Evolutionary conservation across 75 land plant species (phyloP).

Genomic region (Cunninghamia lanceolata): DNA sequence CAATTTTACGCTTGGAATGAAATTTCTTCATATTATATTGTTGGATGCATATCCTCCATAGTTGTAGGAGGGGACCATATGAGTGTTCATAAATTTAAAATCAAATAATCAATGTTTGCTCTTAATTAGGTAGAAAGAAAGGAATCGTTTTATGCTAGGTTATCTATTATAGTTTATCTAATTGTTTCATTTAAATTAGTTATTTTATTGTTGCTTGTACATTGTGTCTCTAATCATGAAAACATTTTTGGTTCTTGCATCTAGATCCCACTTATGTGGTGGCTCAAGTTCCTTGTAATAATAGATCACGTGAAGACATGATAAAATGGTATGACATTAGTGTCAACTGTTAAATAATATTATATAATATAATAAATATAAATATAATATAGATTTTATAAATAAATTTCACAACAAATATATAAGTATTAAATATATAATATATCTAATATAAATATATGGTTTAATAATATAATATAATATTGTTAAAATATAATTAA

Average conservation of each 20-base stretch:
- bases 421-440: too few relatives aligned
- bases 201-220: background rate
- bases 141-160: background rate
- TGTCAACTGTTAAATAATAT: too few relatives aligned
- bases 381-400: too few relatives aligned
- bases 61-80: background rate
- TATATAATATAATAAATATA: too few relatives aligned
- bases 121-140: background rate
- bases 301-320: constrained; percentile 48
- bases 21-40: background rate
- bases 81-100: background rate
- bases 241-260: constrained; percentile 5
- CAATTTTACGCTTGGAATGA: too few relatives aligned
- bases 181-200: background rate
- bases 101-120: background rate
- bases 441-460: too few relatives aligned
- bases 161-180: background rate
- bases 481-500: too few relatives aligned
- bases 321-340: too few relatives aligned
- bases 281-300: too few relatives aligned
- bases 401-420: too few relatives aligned
- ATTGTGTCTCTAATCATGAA: background rate
- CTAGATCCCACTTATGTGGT: too few relatives aligned
- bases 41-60: background rate
- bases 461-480: too few relatives aligned